Evolutionary conservation across 352 stramenopile species (phyloP).

Genomic region (Pythium sukuiense): DNA sequence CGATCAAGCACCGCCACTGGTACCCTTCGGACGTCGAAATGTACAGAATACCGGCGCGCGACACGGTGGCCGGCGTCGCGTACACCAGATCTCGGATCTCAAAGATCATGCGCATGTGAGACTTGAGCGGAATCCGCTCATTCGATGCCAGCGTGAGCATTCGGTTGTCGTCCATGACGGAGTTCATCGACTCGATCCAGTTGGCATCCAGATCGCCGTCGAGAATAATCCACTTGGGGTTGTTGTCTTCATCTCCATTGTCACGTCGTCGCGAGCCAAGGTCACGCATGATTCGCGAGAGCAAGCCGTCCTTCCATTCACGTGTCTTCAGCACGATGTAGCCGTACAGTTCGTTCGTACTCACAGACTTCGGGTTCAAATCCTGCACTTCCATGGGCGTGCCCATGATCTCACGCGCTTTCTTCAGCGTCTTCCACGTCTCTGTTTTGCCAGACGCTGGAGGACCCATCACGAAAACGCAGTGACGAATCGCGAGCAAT

Average conservation of each 20-base stretch:
- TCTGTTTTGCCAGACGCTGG: conserved; percentile 94
- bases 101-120: conserved; percentile 97
- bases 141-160: conserved; percentile 97
- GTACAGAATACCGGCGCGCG: conserved; percentile 94
- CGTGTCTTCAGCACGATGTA: conserved; percentile 94
- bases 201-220: conserved; percentile 97
- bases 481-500: conserved; percentile 94
- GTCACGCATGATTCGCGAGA: conserved; percentile 96
- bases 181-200: conserved; percentile 98
- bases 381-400: conserved; percentile 91
- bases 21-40: conserved; percentile 95
- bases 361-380: conserved; percentile 96
- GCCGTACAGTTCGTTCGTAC: conserved; percentile 95
- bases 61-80: conserved; percentile 94
- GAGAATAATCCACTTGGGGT: conserved; percentile 97
- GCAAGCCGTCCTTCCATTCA: conserved; percentile 96
- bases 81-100: conserved; percentile 96
- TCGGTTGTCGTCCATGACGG: conserved; percentile 96
- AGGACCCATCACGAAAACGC: conserved; percentile 96
- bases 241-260: conserved; percentile 87
- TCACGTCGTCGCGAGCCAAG: conserved; percentile 89
- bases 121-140: conserved; percentile 95
- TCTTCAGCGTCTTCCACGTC: conserved; percentile 93
- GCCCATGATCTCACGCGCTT: conserved; percentile 87
- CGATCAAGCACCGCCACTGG: conserved; percentile 94